Conservation (phyloP, 2,329 filamentous ascomycete genomes). For the Microsporum audouinii region DNA sequence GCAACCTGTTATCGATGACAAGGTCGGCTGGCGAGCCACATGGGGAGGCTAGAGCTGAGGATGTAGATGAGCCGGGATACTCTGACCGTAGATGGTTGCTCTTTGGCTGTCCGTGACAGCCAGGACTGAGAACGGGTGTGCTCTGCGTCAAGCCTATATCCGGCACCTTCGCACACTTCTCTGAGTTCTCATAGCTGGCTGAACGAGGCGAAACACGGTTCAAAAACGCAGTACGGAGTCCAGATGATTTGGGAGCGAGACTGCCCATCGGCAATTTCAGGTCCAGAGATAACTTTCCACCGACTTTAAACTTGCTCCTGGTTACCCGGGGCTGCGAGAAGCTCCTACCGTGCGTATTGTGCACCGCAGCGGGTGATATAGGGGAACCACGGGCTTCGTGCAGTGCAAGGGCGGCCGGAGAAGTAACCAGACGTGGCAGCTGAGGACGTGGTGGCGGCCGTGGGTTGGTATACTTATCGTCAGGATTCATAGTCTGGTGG, state of each 20-base stretch:
- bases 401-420: slow-evolving; percentile 20
- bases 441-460: slow-evolving; percentile 45
- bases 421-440: slow-evolving; percentile 36
- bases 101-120: not conserved
- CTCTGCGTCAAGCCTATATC: not conserved
- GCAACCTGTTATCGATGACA: not conserved
- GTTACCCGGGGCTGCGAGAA: slow-evolving; percentile 28
- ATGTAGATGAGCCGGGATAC: not conserved
- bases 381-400: slow-evolving; percentile 15
- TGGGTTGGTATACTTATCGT: slow-evolving; percentile 62
- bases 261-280: slow-evolving; percentile 25
- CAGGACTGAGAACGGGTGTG: not conserved
- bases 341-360: slow-evolving; percentile 20
- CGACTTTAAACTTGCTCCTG: slow-evolving; percentile 15
- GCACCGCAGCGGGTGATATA: slow-evolving; percentile 19
- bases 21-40: slow-evolving; percentile 2
- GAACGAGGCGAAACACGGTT: slow-evolving; percentile 23
- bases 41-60: not conserved
- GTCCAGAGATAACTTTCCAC: slow-evolving; percentile 19
- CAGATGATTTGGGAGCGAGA: slow-evolving; percentile 25
- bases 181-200: slow-evolving; percentile 11
- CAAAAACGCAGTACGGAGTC: slow-evolving; percentile 29
- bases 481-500: slow-evolving; percentile 64
- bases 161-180: not conserved
- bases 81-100: not conserved